Evolutionary conservation across 768 basidiomycete species (phyloP).

Genomic region (Tricholoma furcatifolium): DNA sequence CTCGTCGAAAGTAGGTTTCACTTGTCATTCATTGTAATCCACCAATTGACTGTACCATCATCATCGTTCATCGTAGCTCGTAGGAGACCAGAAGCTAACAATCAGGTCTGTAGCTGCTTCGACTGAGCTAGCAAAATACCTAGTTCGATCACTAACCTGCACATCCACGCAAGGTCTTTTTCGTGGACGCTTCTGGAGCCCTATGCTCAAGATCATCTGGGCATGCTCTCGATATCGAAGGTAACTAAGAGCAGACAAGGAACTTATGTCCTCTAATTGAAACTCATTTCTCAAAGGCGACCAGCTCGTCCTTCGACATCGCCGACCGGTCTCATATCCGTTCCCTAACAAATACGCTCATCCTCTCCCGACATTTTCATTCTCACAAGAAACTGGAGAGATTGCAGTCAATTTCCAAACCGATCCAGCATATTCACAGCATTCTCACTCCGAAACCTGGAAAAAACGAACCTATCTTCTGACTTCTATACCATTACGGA

Average conservation of each 20-base stretch:
- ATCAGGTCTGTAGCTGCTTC: slow-evolving; percentile 51
- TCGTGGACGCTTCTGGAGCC: slow-evolving; percentile 74
- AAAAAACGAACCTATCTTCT: slow-evolving; percentile 59
- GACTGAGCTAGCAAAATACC: not conserved
- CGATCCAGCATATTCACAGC: slow-evolving; percentile 63
- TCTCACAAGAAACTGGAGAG: slow-evolving; percentile 50
- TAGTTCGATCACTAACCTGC: not conserved
- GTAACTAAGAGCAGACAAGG: slow-evolving; percentile 33
- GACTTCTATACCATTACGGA: slow-evolving; percentile 63
- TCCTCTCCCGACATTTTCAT: slow-evolving; percentile 70
- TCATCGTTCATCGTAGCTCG: slow-evolving; percentile 47
- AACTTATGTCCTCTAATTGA: not conserved
- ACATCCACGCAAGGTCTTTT: slow-evolving; percentile 65
- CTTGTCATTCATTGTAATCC: not conserved
- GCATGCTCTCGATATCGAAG: slow-evolving; percentile 80
- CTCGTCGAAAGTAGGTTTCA: slow-evolving; percentile 70
- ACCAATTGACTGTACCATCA: not conserved
- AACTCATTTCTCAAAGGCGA: slow-evolving; percentile 43
- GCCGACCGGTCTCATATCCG: slow-evolving; percentile 72
- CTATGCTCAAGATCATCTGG: slow-evolving; percentile 78
- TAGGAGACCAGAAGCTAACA: slow-evolving; percentile 66
- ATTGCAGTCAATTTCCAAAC: slow-evolving; percentile 58
- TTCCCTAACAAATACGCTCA: slow-evolving; percentile 81
- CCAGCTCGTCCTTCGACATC: slow-evolving; percentile 68
- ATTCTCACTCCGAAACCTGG: slow-evolving; percentile 47